Base-by-base conservation (phyloP, 306 rosid species). In the Begonia fuchsioides region DNA sequence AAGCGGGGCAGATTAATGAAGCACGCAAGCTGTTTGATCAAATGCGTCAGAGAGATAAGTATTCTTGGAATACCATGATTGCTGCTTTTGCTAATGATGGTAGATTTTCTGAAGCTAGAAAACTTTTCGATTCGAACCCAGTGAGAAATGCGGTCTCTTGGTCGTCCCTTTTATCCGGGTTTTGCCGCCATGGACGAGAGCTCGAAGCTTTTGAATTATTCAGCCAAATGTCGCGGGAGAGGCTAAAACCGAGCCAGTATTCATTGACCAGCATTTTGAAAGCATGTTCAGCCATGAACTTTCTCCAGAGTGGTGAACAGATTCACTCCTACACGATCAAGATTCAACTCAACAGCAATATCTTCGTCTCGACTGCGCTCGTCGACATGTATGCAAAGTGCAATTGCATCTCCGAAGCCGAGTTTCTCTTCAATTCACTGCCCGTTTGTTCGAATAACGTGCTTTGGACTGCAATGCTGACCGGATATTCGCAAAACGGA, bases 371-470 rank as follows among this genome's bases (percentile, higher is more conserved):
- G 63, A 81, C 92, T 44, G 82, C 84, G 53, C 88, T 90, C 52
- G 85, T 90, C 51, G 95, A 90, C 67, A 79, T 81, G 92, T 81
- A 90, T 66, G 76, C 90, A 14, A 90, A 84, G 77, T 81, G 95
- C 68, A 76, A 63, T 69, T 51, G 64, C 55, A 17, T 84, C 58
- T 60, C 54, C 5, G 76, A 90, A 55, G 97, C 87, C 3, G 95
- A 76, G 62, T 44, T 52, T 59, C 77, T 84, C 18, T 84, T 84
- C 47, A 53, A 57, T 50, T 58, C 68, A 47, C 59, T 79, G 63
- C 38, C 66, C 11, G 76, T 59, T 53, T 67, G 59, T 61, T 80
- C 61, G 49, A 84, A 74, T 61, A 73, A 74, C 65, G 95, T 84
- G 35, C 56, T 75, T 49, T 84, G 93, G 93, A 79, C 87, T 38